Evolutionary conservation across 257 asterid species (phyloP).

Genomic region (Solanum sitiens): DNA sequence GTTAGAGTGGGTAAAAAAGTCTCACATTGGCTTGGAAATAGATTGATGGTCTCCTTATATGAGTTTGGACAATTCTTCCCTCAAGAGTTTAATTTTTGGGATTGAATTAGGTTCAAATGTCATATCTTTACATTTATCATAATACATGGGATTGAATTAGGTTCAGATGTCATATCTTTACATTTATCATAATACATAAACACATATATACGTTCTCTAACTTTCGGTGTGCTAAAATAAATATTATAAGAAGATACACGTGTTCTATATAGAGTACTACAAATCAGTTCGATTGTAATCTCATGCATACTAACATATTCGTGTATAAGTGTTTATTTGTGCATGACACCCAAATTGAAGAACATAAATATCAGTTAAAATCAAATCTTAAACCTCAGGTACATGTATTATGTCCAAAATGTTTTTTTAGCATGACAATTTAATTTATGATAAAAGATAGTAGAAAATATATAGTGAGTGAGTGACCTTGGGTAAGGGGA

Average conservation of each 20-base stretch:
- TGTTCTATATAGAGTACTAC: background rate
- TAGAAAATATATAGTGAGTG: background rate
- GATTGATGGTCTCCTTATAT: no score
- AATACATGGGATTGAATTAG: no score
- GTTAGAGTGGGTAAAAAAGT: no score
- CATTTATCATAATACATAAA: background rate
- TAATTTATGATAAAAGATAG: background rate
- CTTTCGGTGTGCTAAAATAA: background rate
- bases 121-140: background rate
- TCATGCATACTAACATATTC: background rate
- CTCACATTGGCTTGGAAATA: no score
- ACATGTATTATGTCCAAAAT: background rate
- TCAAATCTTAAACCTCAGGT: background rate
- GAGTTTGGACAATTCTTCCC: no score
- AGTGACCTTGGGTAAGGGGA: slow-evolving; percentile 87
- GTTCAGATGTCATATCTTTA: no score
- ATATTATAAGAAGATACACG: background rate
- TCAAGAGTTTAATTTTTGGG: no score
- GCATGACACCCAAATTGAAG: background rate
- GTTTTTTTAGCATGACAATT: background rate
- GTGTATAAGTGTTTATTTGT: background rate
- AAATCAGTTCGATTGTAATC: background rate
- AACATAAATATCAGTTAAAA: no score
- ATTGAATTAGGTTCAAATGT: no score
- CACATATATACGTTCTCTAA: no score